Evolutionary conservation across 768 basidiomycete genomes (phyloP).

Genomic region (Suillus cothurnatus): DNA sequence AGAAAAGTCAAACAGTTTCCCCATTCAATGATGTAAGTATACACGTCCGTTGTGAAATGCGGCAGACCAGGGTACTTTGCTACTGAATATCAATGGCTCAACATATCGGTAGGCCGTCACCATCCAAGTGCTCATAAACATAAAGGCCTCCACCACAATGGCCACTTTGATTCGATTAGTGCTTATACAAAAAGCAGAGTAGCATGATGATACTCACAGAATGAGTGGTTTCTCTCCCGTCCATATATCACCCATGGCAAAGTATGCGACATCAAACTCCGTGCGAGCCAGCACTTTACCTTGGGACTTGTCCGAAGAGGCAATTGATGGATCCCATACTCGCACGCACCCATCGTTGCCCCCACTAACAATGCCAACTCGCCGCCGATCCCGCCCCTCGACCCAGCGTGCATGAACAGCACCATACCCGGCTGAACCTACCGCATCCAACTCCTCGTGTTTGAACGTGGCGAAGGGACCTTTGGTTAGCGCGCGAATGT

Average conservation of each 20-base stretch:
- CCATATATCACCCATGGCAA: conserved; percentile 58
- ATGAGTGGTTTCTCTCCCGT: conserved; percentile 57
- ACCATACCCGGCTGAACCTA: conserved; percentile 43
- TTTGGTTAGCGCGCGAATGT: conserved; percentile 52
- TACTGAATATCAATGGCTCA: neutral
- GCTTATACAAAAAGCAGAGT: neutral
- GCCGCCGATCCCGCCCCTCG: conserved; percentile 35
- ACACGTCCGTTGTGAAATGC: neutral
- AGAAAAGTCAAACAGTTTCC: neutral
- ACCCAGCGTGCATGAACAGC: conserved; percentile 58
- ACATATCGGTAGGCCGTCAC: conserved; percentile 14
- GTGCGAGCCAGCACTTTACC: conserved; percentile 54
- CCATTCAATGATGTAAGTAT: neutral
- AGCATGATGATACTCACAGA: conserved; percentile 46
- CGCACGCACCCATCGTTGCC: conserved; percentile 74
- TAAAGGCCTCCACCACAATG: conserved; percentile 51
- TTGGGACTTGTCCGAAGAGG: conserved; percentile 40
- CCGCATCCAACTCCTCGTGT: conserved; percentile 43
- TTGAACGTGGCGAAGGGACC: conserved; percentile 50
- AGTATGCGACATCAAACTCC: conserved; percentile 58
- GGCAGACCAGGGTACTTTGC: neutral
- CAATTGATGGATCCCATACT: conserved; percentile 61
- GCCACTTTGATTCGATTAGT: conserved; percentile 36
- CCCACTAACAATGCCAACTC: conserved; percentile 58
- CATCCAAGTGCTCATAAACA: conserved; percentile 41